phyloP scores from a whole-genome alignment of 2,329 filamentous ascomycete species.

The Pyricularia pennisetigena region DNA sequence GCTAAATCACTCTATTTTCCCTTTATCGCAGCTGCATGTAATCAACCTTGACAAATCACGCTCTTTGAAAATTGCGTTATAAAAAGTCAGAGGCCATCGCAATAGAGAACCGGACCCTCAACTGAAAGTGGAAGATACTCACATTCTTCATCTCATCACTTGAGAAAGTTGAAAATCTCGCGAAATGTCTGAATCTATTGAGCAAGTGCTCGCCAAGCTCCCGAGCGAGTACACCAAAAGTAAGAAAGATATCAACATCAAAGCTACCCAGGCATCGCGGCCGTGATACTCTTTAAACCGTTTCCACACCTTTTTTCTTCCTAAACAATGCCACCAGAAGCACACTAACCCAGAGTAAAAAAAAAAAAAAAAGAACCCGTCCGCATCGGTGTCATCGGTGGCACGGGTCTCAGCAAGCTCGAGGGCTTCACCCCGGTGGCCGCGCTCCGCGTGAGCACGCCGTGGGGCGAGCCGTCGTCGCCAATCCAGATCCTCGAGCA shows the following conservation, averaged over 20 bases:
- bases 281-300: not conserved
- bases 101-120: not conserved
- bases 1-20: not conserved
- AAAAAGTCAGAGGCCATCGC: not conserved
- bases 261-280: not conserved
- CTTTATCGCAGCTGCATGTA: not conserved
- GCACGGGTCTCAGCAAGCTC: constrained; percentile 83
- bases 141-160: not conserved
- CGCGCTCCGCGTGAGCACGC: constrained; percentile 64
- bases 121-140: not conserved
- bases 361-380: constrained; percentile 44
- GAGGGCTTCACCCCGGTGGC: constrained; percentile 81
- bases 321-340: not conserved
- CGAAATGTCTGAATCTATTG: constrained; percentile 4
- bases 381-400: constrained; percentile 83
- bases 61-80: not conserved
- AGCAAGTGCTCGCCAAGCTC: constrained; percentile 1
- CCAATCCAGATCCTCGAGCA: constrained; percentile 84
- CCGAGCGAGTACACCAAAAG: constrained; percentile 5
- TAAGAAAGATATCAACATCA: not conserved
- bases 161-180: not conserved
- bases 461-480: constrained; percentile 73
- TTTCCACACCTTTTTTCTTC: not conserved
- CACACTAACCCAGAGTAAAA: not conserved
- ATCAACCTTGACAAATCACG: not conserved